Base-by-base conservation (phyloP, 305 asterid species). In the Euphrasia arctica region DNA sequence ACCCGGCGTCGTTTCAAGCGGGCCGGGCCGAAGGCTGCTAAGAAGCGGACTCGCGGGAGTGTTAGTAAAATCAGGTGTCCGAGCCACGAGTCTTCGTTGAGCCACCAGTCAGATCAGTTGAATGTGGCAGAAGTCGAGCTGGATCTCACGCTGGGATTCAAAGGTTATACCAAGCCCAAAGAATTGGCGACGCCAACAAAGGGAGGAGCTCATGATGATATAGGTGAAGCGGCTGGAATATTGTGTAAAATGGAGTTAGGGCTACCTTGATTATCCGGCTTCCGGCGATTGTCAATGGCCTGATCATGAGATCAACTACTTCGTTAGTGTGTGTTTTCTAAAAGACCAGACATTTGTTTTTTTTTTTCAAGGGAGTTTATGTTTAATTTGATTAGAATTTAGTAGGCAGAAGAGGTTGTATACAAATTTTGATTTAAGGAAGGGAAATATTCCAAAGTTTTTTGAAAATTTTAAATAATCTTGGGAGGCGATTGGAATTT, bases 141-240 rank as follows among this genome's bases (percentile, higher is more conserved):
- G 74, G 95, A 89, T 62, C 75, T 88, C 60, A 85, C 83, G 15
- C 77, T 88, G 28, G 94, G 96, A 6, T 70, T 79, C n/a, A 75
- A 74, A 29, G 36, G 66, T 10, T 14, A 60, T 4, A 27, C 13
- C 47, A 79, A 74, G 77, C 69, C 73, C 64, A 78, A 18, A 18
- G 22, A 18, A 18, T n/a, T n/a, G n/a, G n/a, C n/a, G n/a, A n/a
- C n/a, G 1, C 68, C 48, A 66, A 63, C 12, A 14, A 12, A 45
- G 51, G 14, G 51, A 45, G 22, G 22, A 18, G 22, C 22, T 18
- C 22, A 18, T 18, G 51, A 5, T 12, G 52, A 4, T 12, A 49
- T 2, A 14, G 57, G 65, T 45, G 80, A 65, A 4, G 28, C 61
- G 8, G 75, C 22, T 18, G 22, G 22, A 18, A 18, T 78, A 43